phyloP scores from a whole-genome alignment of 495 filamentous ascomycete species.

The Daldinia concentrica region DNA sequence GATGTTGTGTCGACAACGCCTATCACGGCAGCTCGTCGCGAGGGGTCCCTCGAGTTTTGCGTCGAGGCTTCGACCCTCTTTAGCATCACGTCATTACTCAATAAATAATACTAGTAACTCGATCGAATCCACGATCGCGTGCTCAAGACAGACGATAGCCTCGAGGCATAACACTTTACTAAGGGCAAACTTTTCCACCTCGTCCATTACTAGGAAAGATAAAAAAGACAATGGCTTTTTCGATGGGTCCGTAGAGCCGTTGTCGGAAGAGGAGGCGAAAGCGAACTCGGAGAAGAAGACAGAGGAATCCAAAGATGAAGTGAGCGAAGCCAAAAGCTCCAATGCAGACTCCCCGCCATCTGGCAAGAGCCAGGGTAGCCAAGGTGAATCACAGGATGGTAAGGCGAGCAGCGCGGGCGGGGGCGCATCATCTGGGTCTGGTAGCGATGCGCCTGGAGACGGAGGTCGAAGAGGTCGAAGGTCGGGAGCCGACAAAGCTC shows the following conservation, averaged over 20 bases:
- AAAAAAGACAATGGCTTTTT: slow-evolving; percentile 56
- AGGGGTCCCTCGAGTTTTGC: slow-evolving; percentile 41
- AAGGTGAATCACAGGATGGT: slow-evolving; percentile 54
- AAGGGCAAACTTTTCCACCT: slow-evolving; percentile 51
- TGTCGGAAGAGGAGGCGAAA: slow-evolving; percentile 60
- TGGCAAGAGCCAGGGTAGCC: slow-evolving; percentile 41
- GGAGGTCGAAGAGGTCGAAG: slow-evolving; percentile 69
- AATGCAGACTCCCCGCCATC: slow-evolving; percentile 49
- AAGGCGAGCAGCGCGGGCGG: slow-evolving; percentile 55
- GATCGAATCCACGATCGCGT: slow-evolving; percentile 26
- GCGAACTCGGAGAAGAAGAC: slow-evolving; percentile 56
- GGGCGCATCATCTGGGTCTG: slow-evolving; percentile 53
- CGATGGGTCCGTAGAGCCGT: slow-evolving; percentile 52
- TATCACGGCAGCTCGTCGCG: slow-evolving; percentile 60
- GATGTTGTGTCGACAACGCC: slow-evolving; percentile 63
- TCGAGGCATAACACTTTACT: slow-evolving; percentile 33
- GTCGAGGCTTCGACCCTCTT: slow-evolving; percentile 28
- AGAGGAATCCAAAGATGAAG: slow-evolving; percentile 51
- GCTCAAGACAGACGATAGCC: slow-evolving; percentile 34
- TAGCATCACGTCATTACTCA: slow-evolving; percentile 32
- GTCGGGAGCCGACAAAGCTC: slow-evolving; percentile 69
- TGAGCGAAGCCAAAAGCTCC: slow-evolving; percentile 51
- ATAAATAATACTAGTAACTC: slow-evolving; percentile 32
- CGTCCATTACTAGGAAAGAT: slow-evolving; percentile 49
- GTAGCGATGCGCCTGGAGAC: slow-evolving; percentile 57